phyloP scores from a whole-genome alignment of 176 grass and related monocot species.

The Raddia distichophylla region DNA sequence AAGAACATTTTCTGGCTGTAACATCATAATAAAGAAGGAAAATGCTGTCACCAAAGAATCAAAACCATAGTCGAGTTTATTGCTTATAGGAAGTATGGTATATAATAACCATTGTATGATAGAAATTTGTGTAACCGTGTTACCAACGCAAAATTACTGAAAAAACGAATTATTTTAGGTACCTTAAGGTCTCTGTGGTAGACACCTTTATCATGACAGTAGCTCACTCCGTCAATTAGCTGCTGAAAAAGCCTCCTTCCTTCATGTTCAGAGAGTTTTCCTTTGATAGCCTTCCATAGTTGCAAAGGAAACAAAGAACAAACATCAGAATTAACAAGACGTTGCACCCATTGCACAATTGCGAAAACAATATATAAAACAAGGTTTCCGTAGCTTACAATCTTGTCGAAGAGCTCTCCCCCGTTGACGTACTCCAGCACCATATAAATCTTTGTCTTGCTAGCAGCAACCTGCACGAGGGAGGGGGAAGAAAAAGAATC shows the following conservation, averaged over 20 bases:
- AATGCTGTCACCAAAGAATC: constrained; percentile 47
- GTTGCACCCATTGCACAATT: neutral
- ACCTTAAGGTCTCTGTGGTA: constrained; percentile 93
- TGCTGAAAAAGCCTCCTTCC: constrained; percentile 79
- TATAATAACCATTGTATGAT: neutral
- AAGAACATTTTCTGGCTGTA: constrained; percentile 89
- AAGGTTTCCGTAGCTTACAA: constrained; percentile 53
- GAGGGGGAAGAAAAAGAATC: neutral
- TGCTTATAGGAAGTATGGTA: neutral
- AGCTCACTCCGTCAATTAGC: constrained; percentile 77
- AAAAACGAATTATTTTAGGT: neutral
- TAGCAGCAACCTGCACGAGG: constrained; percentile 64
- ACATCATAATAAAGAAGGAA: constrained; percentile 44
- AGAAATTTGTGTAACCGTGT: neutral
- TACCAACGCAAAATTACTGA: neutral
- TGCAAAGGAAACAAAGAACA: neutral
- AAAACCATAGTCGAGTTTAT: constrained; percentile 33
- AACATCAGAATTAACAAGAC: constrained; percentile 14
- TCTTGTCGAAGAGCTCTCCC: constrained; percentile 84
- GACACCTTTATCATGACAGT: constrained; percentile 84
- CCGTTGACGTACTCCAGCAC: constrained; percentile 82
- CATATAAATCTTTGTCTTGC: constrained; percentile 94
- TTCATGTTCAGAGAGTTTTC: constrained; percentile 63
- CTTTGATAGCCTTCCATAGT: constrained; percentile 52
- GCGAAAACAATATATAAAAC: neutral